Evolutionary conservation across 768 basidiomycete species (phyloP).

Genomic region (Pleurotus pulmonarius): DNA sequence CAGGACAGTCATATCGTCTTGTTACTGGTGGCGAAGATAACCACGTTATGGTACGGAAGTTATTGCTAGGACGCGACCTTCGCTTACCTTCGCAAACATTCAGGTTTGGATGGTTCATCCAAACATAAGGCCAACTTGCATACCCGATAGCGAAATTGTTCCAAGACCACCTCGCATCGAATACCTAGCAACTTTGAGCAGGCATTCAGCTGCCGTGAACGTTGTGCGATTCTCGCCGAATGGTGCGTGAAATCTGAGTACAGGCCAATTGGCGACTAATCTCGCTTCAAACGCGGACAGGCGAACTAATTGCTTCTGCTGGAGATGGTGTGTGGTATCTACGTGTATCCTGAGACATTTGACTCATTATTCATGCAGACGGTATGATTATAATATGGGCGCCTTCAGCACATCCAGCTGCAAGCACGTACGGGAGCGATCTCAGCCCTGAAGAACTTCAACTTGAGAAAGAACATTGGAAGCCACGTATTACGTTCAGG

Average conservation of each 20-base stretch:
- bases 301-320: slow-evolving; percentile 91
- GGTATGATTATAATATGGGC: slow-evolving; percentile 98
- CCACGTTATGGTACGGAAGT: slow-evolving; percentile 81
- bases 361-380: slow-evolving; percentile 44
- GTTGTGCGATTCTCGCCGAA: slow-evolving; percentile 95
- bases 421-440: slow-evolving; percentile 80
- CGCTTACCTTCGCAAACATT: slow-evolving; percentile 6
- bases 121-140: slow-evolving; percentile 69
- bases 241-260: slow-evolving; percentile 44
- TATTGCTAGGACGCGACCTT: slow-evolving; percentile 6
- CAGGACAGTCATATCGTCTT: slow-evolving; percentile 77
- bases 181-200: slow-evolving; percentile 89
- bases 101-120: slow-evolving; percentile 96
- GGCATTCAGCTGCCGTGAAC: slow-evolving; percentile 94
- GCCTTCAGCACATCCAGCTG: slow-evolving; percentile 68
- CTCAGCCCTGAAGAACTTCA: slow-evolving; percentile 72
- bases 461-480: slow-evolving; percentile 95
- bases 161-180: slow-evolving; percentile 79
- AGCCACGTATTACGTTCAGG: slow-evolving; percentile 82
- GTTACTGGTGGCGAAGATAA: slow-evolving; percentile 97
- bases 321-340: slow-evolving; percentile 76
- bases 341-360: background rate
- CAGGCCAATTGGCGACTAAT: background rate
- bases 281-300: slow-evolving; percentile 31
- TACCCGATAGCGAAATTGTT: slow-evolving; percentile 37